Base-by-base conservation (phyloP, 2,329 filamentous ascomycete genomes). In the Aspergillus tubingensis region DNA sequence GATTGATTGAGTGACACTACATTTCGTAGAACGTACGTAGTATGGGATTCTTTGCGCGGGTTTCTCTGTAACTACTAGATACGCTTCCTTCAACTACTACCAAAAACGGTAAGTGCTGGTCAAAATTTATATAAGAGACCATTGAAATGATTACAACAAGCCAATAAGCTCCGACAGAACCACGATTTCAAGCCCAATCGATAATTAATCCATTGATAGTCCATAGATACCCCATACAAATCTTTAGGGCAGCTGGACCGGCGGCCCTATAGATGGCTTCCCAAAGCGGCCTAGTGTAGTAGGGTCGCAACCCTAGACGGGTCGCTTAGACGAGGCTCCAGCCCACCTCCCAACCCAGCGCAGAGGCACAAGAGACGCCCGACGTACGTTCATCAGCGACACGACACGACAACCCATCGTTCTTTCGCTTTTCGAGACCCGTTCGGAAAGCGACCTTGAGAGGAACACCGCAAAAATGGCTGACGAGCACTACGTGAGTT, bases 401-500 rank as follows among this genome's bases (percentile, higher is more conserved):
- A 73, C 66, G 67, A 65, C 68, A 68, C 75, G 72, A 76, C 74
- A 75, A 73, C 68, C 68, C 65, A 72, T 71, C 66, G 68, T 73
- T 70, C 66, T 68, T 74, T 78, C 76, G 77, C 76, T 79, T 79
- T 79, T 79, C 77, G 75, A 79, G 72, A 72, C 65, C 66, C 72
- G 70, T 72, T 77, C 78, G 77, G 71, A 75, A 78, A 76, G 79
- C 77, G 75, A 74, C 70, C 71, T 70, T 66, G 70, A 74, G 74
- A 78, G 73, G 75, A 76, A 74, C 67, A 73, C 71, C 81, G 83
- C 83, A 85, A 90, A 80, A 84, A 94, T 94, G 91, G 91, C 91
- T 88, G 91, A 94, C 86, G 79, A 82, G 75, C 89, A 92, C 85
- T 95, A 95, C 85, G 91, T 93, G 86, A 82, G 90, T 90, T 69